These are phyloP conservation scores for Coleophoma cylindrospora DNA, from an alignment of 2,329 filamentous ascomycete species.

Conservation along the genomic window DNA sequence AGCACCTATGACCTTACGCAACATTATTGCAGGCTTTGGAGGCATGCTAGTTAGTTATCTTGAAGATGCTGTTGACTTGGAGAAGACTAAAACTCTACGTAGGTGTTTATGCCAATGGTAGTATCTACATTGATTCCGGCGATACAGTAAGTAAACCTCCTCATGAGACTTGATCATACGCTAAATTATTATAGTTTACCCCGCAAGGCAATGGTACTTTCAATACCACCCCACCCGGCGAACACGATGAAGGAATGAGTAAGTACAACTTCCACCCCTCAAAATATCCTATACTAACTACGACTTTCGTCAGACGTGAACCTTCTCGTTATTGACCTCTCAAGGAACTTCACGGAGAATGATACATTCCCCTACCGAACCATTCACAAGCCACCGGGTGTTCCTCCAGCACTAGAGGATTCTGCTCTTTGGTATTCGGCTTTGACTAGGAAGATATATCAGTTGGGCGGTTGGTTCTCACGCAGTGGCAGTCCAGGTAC, in stretches of 20 bases:
- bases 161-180: neutral
- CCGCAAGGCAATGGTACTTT: neutral
- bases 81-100: no score
- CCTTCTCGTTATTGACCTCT: neutral
- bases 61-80: no score
- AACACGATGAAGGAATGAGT: neutral
- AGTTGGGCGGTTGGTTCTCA: no score
- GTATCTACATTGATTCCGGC: neutral
- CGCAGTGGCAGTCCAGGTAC: no score
- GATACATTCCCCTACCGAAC: neutral
- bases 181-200: neutral
- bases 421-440: no score
- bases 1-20: no score
- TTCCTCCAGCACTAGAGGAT: no score
- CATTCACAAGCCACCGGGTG: neutral
- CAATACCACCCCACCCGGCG: neutral
- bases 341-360: neutral
- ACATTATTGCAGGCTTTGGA: no score
- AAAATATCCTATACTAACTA: neutral
- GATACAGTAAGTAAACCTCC: neutral
- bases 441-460: no score
- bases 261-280: neutral
- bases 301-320: neutral
- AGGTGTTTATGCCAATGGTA: no score
- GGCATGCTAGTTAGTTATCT: no score